Base-by-base conservation (phyloP, 164 flowering plant genomes). In the Aristolochia contorta region DNA sequence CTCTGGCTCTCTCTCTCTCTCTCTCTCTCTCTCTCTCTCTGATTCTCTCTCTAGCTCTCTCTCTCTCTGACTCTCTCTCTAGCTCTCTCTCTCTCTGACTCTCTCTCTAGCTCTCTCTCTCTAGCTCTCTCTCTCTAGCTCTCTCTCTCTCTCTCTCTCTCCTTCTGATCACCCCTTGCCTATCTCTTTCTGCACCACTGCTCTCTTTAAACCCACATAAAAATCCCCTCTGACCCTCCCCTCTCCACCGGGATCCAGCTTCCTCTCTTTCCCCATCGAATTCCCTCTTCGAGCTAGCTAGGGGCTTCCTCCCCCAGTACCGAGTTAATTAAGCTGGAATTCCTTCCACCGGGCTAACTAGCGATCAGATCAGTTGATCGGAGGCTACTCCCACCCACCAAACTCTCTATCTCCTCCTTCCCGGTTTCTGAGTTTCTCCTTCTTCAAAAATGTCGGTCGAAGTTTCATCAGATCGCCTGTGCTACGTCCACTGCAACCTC, bases 401-500 rank as follows among this genome's bases (percentile, higher is more conserved):
- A 37, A 37, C 12, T 37, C 43, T 37, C 43, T 37, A 27, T 27
- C 30, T 27, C 30, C 30, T 27, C 30, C 30, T 27, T 2, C 30
- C 30, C 30, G 30, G 9, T 1, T 1, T 37, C 12, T 37, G 43
- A 3, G 43, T 3, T 8, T 37, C 43, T 37, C 43, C 1, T 37
- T 37, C 43, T 4, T 8, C 12, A 37, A 66, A 65, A 64, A 75
- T 80, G 87, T 80, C 88, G 63, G 41, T 82, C 73, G 97, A 87
- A 23, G 66, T 72, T 69, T 69, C 81, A 18, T 69, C 88, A 21
- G 97, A 86, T 65, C 83, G 84, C 41, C 87, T 88, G 50, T 91
- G 85, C 67, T 88, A 91, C 75, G 89, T 88, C 53, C 89, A 82
- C 78, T 91, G 97, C 97, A 86, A 82, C 84, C 83, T 79, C 84